Percentiles rank a stretch among this genome's conserved stretches.
phyloP scores from a whole-genome alignment of 345 rosid genomes.

The Brassica nigra region DNA sequence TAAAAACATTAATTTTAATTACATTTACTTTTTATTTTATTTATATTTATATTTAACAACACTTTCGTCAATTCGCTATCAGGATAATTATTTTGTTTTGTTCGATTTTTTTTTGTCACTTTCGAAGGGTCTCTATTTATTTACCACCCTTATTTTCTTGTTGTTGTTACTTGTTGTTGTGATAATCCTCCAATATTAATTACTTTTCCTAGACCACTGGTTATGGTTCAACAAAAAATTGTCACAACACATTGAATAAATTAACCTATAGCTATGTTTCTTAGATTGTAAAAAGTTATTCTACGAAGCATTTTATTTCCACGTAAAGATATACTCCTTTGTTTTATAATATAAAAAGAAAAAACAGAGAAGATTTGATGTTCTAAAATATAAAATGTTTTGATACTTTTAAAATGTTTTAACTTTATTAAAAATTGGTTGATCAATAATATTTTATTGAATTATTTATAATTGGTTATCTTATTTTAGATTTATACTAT shows the following conservation, averaged over 20 bases:
- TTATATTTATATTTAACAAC: background rate
- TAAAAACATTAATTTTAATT: constrained; percentile 23
- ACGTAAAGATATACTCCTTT: background rate
- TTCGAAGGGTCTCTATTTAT: constrained; percentile 14
- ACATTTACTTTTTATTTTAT: background rate
- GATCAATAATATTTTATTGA: no score
- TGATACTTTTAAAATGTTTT: no score
- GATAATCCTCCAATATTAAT: constrained; percentile 6
- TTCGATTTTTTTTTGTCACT: constrained; percentile 34
- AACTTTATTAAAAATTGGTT: no score
- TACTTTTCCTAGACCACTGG: background rate
- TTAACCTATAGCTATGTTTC: background rate
- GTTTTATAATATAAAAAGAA: background rate
- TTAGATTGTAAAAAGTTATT: background rate
- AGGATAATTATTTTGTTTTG: constrained; percentile 30
- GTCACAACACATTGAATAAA: background rate
- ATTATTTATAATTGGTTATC: no score
- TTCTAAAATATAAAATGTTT: no score
- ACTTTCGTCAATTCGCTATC: constrained; percentile 33
- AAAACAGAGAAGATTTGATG: background rate
- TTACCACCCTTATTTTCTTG: constrained; percentile 2
- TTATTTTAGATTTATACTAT: no score
- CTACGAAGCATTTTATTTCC: background rate
- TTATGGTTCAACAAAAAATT: background rate
- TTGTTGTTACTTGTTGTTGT: background rate